Percentiles rank a stretch among this genome's conserved stretches.
Evolutionary conservation across 345 rosid genomes (phyloP).

Genomic region (Rhizophora apiculata): DNA sequence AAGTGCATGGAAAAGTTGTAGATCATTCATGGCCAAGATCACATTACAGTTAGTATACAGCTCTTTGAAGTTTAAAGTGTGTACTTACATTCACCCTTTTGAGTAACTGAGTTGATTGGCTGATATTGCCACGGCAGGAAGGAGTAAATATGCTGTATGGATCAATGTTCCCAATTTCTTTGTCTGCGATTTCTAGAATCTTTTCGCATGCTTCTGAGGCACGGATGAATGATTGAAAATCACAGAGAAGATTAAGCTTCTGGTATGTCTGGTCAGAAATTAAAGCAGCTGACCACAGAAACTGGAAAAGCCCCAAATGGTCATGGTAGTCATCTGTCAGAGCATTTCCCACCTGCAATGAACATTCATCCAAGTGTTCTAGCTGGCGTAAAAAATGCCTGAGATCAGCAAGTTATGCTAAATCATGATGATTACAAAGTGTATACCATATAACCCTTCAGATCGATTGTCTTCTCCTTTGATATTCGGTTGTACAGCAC

Average conservation of each 20-base stretch:
- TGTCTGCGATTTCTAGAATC: conserved; percentile 48
- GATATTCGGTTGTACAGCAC: conserved; percentile 51
- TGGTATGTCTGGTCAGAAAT: conserved; percentile 81
- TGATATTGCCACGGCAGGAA: conserved; percentile 49
- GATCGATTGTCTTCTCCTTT: conserved; percentile 46
- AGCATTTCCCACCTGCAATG: conserved; percentile 86
- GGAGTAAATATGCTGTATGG: conserved; percentile 89
- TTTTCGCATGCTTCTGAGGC: conserved; percentile 51
- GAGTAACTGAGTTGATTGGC: conserved; percentile 50
- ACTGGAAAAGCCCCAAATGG: conserved; percentile 74
- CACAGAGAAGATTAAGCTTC: conserved; percentile 62
- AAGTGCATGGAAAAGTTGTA: too few species aligned
- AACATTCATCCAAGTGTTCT: conserved; percentile 11
- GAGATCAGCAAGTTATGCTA: not conserved
- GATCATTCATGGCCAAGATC: too few species aligned
- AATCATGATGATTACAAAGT: conserved; percentile 5
- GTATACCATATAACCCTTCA: conserved; percentile 87
- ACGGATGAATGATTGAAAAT: conserved; percentile 65
- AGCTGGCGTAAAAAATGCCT: conserved; percentile 8
- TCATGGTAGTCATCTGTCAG: conserved; percentile 84
- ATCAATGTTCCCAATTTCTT: conserved; percentile 79
- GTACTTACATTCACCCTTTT: conserved; percentile 60
- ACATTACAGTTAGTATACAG: not conserved
- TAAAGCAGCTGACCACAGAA: conserved; percentile 82
- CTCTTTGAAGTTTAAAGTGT: conserved; percentile 1